These are phyloP conservation scores for Hypoxylon fuscum DNA, from an alignment of 495 filamentous ascomycete species.

Conservation along the genomic window DNA sequence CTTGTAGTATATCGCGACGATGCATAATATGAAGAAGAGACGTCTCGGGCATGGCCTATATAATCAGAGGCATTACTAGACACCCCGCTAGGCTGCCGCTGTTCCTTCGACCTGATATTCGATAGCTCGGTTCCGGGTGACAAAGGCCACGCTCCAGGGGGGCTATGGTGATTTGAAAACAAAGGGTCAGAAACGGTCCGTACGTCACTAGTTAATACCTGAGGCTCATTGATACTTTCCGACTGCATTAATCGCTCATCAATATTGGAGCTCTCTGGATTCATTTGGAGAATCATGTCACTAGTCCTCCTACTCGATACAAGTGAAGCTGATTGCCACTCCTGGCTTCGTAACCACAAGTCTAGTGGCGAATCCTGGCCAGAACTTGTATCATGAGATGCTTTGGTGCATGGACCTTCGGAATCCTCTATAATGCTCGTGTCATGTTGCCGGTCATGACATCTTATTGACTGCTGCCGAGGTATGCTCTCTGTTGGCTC, in stretches of 20 bases:
- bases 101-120: neutral
- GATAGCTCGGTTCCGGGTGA: neutral
- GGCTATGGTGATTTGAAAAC: neutral
- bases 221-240: constrained; percentile 1
- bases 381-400: constrained; percentile 20
- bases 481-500: neutral
- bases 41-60: constrained; percentile 18
- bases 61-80: neutral
- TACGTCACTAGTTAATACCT: neutral
- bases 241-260: constrained; percentile 4
- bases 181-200: neutral
- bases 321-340: constrained; percentile 43
- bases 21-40: constrained; percentile 35
- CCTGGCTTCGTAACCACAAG: constrained; percentile 55
- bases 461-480: neutral
- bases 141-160: neutral
- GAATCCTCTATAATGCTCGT: constrained; percentile 2
- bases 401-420: constrained; percentile 24
- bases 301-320: constrained; percentile 41
- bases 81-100: neutral
- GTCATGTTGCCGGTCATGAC: constrained; percentile 13
- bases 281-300: constrained; percentile 36
- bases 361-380: constrained; percentile 48
- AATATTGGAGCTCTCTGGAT: constrained; percentile 27
- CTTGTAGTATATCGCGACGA: constrained; percentile 40